Percentiles rank a stretch among this genome's conserved stretches.
These are phyloP conservation scores for Pleurotus eryngii DNA, from an alignment of 768 basidiomycete species.

Conservation along the genomic window DNA sequence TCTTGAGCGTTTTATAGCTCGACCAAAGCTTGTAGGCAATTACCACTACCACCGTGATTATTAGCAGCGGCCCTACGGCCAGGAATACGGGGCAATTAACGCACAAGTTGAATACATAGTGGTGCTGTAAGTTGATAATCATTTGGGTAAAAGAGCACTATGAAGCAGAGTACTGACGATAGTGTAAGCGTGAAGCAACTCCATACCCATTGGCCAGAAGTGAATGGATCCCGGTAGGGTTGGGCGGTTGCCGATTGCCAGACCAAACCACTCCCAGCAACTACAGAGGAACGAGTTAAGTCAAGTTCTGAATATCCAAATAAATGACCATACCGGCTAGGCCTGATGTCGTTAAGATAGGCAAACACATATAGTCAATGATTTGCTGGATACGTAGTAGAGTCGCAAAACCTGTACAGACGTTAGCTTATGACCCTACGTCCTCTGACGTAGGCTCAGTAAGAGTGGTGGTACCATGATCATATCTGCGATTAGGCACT, in stretches of 20 bases:
- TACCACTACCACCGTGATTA: neutral
- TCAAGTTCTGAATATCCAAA: too few species aligned
- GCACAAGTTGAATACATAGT: neutral
- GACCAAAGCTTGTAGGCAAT: slow-evolving; percentile 2
- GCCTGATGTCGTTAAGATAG: neutral
- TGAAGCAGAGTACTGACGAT: neutral
- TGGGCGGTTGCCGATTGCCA: neutral
- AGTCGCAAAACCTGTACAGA: neutral
- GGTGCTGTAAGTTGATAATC: neutral
- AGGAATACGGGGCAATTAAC: too few species aligned
- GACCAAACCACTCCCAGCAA: neutral
- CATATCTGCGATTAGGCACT: neutral
- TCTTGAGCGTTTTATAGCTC: neutral
- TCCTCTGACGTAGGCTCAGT: neutral
- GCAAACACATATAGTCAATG: neutral
- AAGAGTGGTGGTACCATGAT: neutral
- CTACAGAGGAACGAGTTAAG: neutral
- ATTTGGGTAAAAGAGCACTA: neutral
- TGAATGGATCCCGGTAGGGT: neutral
- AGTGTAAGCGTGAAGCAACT: neutral
- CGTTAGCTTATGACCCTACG: neutral
- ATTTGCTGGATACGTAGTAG: neutral
- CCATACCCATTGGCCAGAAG: neutral
- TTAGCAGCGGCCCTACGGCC: neutral
- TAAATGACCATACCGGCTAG: neutral